A percentile compares a stretch with the other conserved stretches of the same genome.
These are phyloP conservation scores for Cadophora gregata DNA, from an alignment of 2,329 filamentous ascomycete genomes.

Conservation along the genomic window DNA sequence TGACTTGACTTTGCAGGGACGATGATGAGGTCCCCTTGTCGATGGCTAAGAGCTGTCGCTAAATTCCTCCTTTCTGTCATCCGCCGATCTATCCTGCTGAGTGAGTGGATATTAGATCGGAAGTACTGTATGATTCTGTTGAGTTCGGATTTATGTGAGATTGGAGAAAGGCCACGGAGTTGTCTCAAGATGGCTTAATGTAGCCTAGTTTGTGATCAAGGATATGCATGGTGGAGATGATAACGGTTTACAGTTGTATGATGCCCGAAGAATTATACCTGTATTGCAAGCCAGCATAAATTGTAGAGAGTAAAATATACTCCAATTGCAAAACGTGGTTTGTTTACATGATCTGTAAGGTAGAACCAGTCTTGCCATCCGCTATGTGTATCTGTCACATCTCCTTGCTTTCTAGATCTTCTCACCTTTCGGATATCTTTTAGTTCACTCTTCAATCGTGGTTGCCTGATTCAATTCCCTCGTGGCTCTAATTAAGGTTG, in stretches of 20 bases:
- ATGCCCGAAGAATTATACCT: background rate
- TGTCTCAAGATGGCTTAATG: background rate
- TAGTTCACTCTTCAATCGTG: background rate
- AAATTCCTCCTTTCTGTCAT: background rate
- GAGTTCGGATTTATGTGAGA: background rate
- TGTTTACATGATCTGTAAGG: background rate
- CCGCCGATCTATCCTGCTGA: background rate
- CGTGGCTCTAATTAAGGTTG: background rate
- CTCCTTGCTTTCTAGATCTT: background rate
- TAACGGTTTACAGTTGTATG: background rate
- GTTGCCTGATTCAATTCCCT: background rate
- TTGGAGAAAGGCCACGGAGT: background rate
- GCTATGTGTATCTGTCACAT: background rate
- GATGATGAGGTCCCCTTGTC: constrained; percentile 8
- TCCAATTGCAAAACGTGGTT: background rate
- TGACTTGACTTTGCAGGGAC: background rate
- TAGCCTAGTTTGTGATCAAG: background rate
- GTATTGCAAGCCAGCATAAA: background rate
- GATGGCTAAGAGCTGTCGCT: background rate
- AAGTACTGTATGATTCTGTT: background rate
- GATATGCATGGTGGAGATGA: background rate
- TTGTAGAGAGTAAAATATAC: background rate
- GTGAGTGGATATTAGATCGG: background rate
- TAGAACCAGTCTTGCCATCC: background rate
- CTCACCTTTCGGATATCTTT: background rate